Percentiles rank a stretch among this genome's conserved stretches.
Conservation (phyloP, 78 protist species). For the Salpingoeca rosetta region DNA sequence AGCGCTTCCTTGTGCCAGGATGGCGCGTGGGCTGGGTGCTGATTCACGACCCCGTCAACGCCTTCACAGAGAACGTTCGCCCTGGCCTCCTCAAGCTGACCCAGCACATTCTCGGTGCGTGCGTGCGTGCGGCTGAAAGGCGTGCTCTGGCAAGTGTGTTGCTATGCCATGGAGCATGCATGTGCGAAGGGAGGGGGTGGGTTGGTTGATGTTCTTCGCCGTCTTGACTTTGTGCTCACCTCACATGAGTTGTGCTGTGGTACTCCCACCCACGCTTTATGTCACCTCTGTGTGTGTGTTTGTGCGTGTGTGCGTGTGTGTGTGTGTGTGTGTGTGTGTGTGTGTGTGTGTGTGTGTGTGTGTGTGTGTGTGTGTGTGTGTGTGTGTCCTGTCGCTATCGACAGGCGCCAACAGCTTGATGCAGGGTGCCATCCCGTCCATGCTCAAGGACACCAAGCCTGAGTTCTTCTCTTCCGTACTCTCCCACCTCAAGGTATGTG, state of each 20-base stretch:
- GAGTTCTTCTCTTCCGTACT: conserved; percentile 13
- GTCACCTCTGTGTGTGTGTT: too few relatives aligned
- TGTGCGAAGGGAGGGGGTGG: too few relatives aligned
- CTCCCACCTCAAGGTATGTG: background rate
- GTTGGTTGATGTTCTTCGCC: too few relatives aligned
- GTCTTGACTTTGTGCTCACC: too few relatives aligned
- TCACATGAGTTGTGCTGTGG: background rate
- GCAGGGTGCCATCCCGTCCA: conserved; percentile 55
- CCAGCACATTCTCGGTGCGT: background rate
- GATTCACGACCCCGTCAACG: conserved; percentile 54
- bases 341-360: too few relatives aligned
- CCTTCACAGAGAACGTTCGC: conserved; percentile 18
- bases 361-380: conserved; percentile 36
- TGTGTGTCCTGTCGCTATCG: too few relatives aligned
- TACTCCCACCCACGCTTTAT: background rate
- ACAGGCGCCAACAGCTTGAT: conserved; percentile 64
- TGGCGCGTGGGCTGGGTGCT: conserved; percentile 88
- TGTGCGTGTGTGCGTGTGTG: background rate
- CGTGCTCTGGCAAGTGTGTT: too few relatives aligned
- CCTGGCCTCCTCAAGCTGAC: background rate
- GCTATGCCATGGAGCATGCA: too few relatives aligned
- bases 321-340: too few relatives aligned
- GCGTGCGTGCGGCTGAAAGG: too few relatives aligned
- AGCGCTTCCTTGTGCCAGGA: conserved; percentile 83
- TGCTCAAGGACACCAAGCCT: conserved; percentile 37